phyloP scores from a whole-genome alignment of 805 yeast species.

The Candida alai region DNA sequence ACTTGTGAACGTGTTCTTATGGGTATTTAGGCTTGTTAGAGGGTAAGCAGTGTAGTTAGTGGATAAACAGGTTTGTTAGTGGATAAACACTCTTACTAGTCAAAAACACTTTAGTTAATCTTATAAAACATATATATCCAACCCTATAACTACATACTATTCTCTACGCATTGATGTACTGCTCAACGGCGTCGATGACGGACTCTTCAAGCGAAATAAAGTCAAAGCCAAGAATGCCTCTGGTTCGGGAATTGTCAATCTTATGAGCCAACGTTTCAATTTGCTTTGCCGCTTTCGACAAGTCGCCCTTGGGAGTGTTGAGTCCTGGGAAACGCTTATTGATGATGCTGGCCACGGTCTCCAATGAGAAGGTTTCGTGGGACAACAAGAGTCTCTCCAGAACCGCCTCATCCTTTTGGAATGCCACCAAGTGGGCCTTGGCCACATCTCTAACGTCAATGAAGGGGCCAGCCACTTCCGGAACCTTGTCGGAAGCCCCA shows the following conservation, averaged over 20 bases:
- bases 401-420: slow-evolving; percentile 31
- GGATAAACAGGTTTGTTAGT: too few species aligned
- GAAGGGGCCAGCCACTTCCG: slow-evolving; percentile 15
- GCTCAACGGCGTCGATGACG: slow-evolving; percentile 37
- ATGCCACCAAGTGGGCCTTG: slow-evolving; percentile 49
- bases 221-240: slow-evolving; percentile 25
- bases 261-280: neutral
- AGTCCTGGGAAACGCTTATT: slow-evolving; percentile 19
- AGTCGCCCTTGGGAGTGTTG: slow-evolving; percentile 3
- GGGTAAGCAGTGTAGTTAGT: too few species aligned
- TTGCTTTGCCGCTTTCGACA: neutral
- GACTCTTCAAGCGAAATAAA: slow-evolving; percentile 34
- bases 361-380: slow-evolving; percentile 27
- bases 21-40: too few species aligned
- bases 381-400: slow-evolving; percentile 14
- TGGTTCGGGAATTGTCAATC: slow-evolving; percentile 4
- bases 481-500: slow-evolving; percentile 22
- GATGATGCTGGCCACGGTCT: slow-evolving; percentile 27
- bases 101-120: too few species aligned
- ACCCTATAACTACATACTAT: too few species aligned
- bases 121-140: too few species aligned
- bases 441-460: slow-evolving; percentile 67
- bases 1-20: too few species aligned
- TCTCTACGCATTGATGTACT: too few species aligned
- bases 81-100: too few species aligned